Base-by-base conservation (phyloP, 2,329 filamentous ascomycete species). In the Drechslerella coelobrocha region DNA sequence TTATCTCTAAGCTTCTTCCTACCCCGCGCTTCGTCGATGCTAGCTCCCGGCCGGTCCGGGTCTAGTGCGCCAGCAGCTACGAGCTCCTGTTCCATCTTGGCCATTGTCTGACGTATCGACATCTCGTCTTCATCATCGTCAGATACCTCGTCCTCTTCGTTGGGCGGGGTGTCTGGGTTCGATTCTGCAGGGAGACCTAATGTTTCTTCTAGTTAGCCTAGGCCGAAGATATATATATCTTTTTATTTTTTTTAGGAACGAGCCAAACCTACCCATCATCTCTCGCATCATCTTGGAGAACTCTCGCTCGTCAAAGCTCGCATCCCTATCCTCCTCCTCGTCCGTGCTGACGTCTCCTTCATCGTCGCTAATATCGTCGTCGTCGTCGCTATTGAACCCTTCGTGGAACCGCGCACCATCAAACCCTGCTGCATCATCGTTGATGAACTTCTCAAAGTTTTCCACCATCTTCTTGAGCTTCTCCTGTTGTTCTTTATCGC, bases 401-500 rank as follows among this genome's bases (percentile, higher is more conserved):
- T 84, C 82, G 10, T 62, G 56, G 24, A 90, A 79, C 68, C 91
- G 87, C 0, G 88, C 90, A 0, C 92, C 93, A 50, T 96, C 92
- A 4, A 87, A 78, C 0, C 90, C 92, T 0, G 92, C 91, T 48
- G 84, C 84, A 9, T 95, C 89, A 75, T 76, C 75, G 61, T 95
- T 90, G 48, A 99, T 79, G 75, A 99, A 97, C 10, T 89, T 83
- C 76, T 97, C 92, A 76, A 99, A 97, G n/a, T 91, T 86, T 50
- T 90, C 89, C 0, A 99, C 94, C 78, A 97, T 96, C 76, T 93
- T 93, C 59, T 89, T 88, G 21, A 99, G 81, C 77, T 96, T 89
- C 2, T 87, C 86, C 76, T 92, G 87, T 0, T 88, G 85, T 23
- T 82, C 82, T 2, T 84, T 81, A 77, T 92, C 87, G 1, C 88